Conservation (phyloP, 2,329 filamentous ascomycete genomes). For the Xylaria hypoxylon region DNA sequence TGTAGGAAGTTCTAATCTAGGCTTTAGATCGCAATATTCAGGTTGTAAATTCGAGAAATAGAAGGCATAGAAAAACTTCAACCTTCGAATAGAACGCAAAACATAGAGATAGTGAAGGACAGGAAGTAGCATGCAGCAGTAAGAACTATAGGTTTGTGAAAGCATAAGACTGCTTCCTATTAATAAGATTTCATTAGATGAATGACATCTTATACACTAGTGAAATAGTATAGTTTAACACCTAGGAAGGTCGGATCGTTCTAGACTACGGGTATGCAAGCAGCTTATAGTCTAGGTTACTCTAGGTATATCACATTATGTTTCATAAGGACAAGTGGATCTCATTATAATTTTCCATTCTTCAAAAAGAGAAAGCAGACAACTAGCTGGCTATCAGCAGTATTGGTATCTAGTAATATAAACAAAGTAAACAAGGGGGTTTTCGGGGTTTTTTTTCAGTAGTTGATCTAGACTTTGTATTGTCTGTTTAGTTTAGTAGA, state of each 20-base stretch:
- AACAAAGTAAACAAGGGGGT: too few species aligned
- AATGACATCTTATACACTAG: background rate
- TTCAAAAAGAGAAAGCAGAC: background rate
- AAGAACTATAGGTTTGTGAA: background rate
- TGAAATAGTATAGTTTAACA: background rate
- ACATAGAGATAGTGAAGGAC: background rate
- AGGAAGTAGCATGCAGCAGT: background rate
- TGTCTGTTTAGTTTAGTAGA: background rate
- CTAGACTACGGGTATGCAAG: background rate
- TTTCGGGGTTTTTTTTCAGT: background rate
- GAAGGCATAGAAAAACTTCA: too few species aligned
- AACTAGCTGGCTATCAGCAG: too few species aligned
- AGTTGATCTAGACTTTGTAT: too few species aligned
- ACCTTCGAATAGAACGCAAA: too few species aligned
- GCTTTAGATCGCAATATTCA: background rate
- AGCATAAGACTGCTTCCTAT: background rate
- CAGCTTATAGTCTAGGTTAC: background rate
- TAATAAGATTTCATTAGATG: too few species aligned
- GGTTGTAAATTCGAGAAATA: background rate
- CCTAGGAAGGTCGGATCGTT: background rate
- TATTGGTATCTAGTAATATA: background rate
- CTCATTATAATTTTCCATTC: background rate
- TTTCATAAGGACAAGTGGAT: background rate
- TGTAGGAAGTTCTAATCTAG: background rate
- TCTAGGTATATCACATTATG: background rate